Evolutionary conservation across 1,284 basidiomycete genomes (phyloP).

Genomic region (Puccinia coronata): DNA sequence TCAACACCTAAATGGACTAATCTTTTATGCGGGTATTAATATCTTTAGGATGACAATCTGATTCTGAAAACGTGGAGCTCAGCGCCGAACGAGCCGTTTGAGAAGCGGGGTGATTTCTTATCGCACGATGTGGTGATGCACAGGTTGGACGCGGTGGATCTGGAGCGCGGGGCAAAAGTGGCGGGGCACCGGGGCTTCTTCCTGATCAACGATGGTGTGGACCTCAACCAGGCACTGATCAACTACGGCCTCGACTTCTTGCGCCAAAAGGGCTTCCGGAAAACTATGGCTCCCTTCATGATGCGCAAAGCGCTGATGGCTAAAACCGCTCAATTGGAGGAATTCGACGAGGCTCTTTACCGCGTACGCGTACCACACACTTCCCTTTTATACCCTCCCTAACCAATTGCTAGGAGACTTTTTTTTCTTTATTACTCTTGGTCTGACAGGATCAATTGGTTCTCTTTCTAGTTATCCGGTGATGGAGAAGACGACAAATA

Average conservation of each 20-base stretch:
- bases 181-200: conserved; percentile 95
- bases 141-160: conserved; percentile 89
- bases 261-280: conserved; percentile 78
- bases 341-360: conserved; percentile 98
- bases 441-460: no score
- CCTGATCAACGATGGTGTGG: conserved; percentile 90
- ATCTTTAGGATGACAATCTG: conserved; percentile 92
- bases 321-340: conserved; percentile 94
- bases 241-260: conserved; percentile 93
- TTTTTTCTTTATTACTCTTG: no score
- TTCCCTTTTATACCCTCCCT: neutral
- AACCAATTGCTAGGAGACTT: neutral
- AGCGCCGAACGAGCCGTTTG: conserved; percentile 64
- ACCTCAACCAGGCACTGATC: conserved; percentile 95
- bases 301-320: conserved; percentile 98
- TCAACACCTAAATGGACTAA: no score
- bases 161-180: conserved; percentile 84
- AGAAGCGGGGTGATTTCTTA: conserved; percentile 71
- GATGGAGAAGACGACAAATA: conserved; percentile 91
- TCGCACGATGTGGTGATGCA: conserved; percentile 96
- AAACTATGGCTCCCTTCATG: conserved; percentile 96
- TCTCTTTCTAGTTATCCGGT: conserved; percentile 66
- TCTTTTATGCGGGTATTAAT: no score
- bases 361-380: conserved; percentile 65
- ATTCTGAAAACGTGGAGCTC: conserved; percentile 83